Evolutionary conservation across 1,284 basidiomycete genomes (phyloP).

Genomic region (Xanthoconium separans): DNA sequence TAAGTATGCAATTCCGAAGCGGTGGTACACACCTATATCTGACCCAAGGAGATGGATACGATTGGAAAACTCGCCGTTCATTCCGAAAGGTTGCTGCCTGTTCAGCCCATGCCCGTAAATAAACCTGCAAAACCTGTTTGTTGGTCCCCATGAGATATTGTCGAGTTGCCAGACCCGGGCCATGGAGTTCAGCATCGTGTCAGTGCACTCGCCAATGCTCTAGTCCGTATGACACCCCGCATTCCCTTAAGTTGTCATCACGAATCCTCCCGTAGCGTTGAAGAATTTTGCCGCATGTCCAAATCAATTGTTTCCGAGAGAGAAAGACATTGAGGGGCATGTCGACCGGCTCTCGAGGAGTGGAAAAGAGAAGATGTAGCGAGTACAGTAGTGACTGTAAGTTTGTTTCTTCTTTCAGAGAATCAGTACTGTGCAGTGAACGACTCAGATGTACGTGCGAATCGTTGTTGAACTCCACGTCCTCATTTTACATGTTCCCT

Average conservation of each 20-base stretch:
- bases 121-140: background rate
- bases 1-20: slow-evolving; percentile 3
- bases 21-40: slow-evolving; percentile 8
- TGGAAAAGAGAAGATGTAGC: slow-evolving; percentile 8
- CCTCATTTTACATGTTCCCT: slow-evolving; percentile 19
- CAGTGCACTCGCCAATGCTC: slow-evolving; percentile 2
- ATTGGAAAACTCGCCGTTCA: slow-evolving; percentile 4
- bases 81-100: slow-evolving; percentile 3
- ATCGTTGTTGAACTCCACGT: background rate
- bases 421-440: too few relatives aligned
- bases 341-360: slow-evolving; percentile 7
- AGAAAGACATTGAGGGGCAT: background rate
- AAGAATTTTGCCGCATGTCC: background rate
- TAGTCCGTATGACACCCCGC: slow-evolving; percentile 4
- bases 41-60: slow-evolving; percentile 4
- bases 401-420: too few relatives aligned
- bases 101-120: background rate
- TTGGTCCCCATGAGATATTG: slow-evolving; percentile 1
- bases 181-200: slow-evolving; percentile 5
- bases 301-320: background rate
- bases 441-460: background rate
- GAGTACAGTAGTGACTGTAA: background rate
- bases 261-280: slow-evolving; percentile 8
- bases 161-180: background rate
- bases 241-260: slow-evolving; percentile 9